phyloP scores from a whole-genome alignment of 768 basidiomycete species.

The Pleurotus tuoliensis region DNA sequence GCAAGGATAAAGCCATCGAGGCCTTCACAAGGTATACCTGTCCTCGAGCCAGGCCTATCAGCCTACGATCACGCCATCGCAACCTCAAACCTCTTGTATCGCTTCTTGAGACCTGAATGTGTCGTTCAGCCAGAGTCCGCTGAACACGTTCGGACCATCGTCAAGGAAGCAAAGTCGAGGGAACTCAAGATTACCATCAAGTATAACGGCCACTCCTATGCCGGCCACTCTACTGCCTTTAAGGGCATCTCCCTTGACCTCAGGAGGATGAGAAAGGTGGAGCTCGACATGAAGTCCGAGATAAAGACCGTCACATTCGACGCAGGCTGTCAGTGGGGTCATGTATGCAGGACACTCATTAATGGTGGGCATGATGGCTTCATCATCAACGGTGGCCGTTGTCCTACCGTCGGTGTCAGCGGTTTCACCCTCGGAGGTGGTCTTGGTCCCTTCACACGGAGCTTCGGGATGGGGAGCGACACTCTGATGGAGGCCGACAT shows the following conservation, averaged over 20 bases:
- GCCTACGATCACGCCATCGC: conserved; percentile 13
- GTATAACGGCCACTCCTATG: conserved; percentile 13
- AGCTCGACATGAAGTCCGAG: conserved; percentile 9
- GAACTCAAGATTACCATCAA: conserved; percentile 13
- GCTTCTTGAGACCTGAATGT: conserved; percentile 12
- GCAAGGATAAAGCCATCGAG: too few species aligned
- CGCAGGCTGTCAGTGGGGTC: conserved; percentile 13
- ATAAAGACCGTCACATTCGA: conserved; percentile 12
- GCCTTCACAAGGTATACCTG: conserved; percentile 8
- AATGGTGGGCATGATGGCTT: conserved; percentile 12
- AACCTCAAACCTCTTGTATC: conserved; percentile 14
- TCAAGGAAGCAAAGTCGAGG: conserved; percentile 6
- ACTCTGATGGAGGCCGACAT: conserved; percentile 9
- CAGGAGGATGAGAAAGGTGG: conserved; percentile 8
- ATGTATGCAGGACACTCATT: conserved; percentile 14
- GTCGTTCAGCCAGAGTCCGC: conserved; percentile 11
- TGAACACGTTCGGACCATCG: conserved; percentile 11
- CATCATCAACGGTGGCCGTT: conserved; percentile 13
- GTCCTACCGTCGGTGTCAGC: conserved; percentile 13
- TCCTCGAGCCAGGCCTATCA: conserved; percentile 9
- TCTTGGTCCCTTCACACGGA: conserved; percentile 13
- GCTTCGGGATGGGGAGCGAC: conserved; percentile 15
- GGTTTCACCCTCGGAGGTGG: conserved; percentile 14
- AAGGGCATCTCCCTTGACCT: conserved; percentile 14
- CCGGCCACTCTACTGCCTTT: conserved; percentile 13